Percentiles rank a stretch among this genome's conserved stretches.
These are phyloP conservation scores for Blastobotrys proliferans DNA, from an alignment of 1,139 yeast genomes.

Conservation along the genomic window DNA sequence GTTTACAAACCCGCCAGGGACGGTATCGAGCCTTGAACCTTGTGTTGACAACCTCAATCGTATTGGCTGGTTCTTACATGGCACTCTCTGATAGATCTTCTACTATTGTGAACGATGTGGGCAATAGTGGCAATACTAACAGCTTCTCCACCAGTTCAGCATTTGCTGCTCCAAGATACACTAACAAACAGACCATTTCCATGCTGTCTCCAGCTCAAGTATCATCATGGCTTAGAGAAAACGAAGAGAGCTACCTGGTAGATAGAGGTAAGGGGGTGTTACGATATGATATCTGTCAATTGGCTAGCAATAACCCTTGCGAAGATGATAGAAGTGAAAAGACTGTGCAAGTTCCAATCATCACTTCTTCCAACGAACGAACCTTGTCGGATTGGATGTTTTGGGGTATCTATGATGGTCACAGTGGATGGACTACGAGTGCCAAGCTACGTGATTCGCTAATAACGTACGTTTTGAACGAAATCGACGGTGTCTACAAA, in stretches of 20 bases:
- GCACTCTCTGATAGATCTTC: slow-evolving; percentile 3
- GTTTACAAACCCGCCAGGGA: not conserved
- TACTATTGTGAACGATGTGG: not conserved
- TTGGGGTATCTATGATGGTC: slow-evolving; percentile 96
- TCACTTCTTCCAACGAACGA: slow-evolving; percentile 25
- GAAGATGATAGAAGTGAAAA: slow-evolving; percentile 93
- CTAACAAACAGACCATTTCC: slow-evolving; percentile 24
- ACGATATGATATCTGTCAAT: slow-evolving; percentile 86
- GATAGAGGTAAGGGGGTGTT: slow-evolving; percentile 86
- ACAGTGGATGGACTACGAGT: slow-evolving; percentile 94
- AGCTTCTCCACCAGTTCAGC: not conserved
- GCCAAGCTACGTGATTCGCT: slow-evolving; percentile 76
- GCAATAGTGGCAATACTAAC: slow-evolving; percentile 6
- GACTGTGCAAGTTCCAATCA: slow-evolving; percentile 73
- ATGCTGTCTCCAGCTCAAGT: slow-evolving; percentile 72
- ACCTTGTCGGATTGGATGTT: slow-evolving; percentile 82
- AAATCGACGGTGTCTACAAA: slow-evolving; percentile 64
- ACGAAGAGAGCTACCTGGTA: slow-evolving; percentile 76
- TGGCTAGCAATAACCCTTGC: slow-evolving; percentile 88
- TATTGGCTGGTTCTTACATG: slow-evolving; percentile 13
- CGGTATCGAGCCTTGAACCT: slow-evolving; percentile 4
- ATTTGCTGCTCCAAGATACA: not conserved
- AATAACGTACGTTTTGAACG: slow-evolving; percentile 70
- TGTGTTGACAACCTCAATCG: slow-evolving; percentile 11
- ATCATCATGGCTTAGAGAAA: slow-evolving; percentile 59